Base-by-base conservation (phyloP, 768 basidiomycete species). In the Porphyrellus cyaneotinctus region DNA sequence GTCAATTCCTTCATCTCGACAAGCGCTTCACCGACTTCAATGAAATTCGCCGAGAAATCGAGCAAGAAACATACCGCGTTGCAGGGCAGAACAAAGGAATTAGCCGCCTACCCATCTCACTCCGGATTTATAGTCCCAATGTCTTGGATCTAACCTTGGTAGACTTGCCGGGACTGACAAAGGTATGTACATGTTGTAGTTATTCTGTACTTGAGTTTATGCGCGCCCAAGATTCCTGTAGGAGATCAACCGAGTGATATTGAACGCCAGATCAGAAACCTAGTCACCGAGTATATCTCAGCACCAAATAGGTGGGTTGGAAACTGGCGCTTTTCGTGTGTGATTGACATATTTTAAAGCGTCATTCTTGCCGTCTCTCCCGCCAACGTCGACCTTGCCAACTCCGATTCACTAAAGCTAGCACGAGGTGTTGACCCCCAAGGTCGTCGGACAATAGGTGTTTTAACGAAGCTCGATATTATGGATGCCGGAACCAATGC, bases 401-500 rank as follows among this genome's bases (percentile, higher is more conserved):
- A 98, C 69, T 98, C 97, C 0, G 97, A 98, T 69, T 88, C 97
- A 2, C 82, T 99, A 54, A 97, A 98, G 70, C 86, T 99, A 32
- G 97, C 95, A 12, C 88, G 97, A 41, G 83, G 85, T 12, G 93
- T 98, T 43, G 97, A 99, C 64, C 91, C 95, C 0, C 92, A 97
- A 70, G 95, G 95, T 12, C 84, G 97, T 28, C 84, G 97, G 28
- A 99, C 97, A 13, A 92, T 98, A 51, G 97, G 97, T 46, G 89
- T 99, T 18, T 78, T 99, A 46, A 95, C 95, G 14, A 99, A 99
- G 71, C 82, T 98, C 31, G 97, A 99, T 72, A 80, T 99, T 42
- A 99, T 99, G 97, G 97, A 98, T 63, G 95, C 95, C 7, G 97
- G 97, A 26, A 99, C 97, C 32, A 97, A 99, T 68, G 97, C 97